A percentile compares a stretch with the other conserved stretches of the same genome.
Conservation (phyloP, 2,329 filamentous ascomycete species). For the Microsporum canis region DNA sequence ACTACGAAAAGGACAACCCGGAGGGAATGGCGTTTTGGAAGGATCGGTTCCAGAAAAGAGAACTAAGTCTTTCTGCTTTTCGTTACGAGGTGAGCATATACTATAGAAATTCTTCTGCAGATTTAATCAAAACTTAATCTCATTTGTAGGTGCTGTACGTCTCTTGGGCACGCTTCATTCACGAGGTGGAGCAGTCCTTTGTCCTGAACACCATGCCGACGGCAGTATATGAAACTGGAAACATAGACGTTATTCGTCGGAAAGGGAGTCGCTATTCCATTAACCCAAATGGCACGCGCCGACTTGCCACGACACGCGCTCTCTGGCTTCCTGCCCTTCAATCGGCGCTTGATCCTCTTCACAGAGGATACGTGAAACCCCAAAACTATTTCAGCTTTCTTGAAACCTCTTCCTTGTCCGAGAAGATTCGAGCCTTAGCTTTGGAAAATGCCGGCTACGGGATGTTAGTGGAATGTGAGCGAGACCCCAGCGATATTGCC, state of each 20-base stretch:
- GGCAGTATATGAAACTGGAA: slow-evolving; percentile 12
- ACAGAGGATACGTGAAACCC: slow-evolving; percentile 14
- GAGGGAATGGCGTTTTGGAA: slow-evolving; percentile 3
- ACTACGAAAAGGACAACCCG: neutral
- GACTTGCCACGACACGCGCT: slow-evolving; percentile 13
- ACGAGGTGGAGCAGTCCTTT: slow-evolving; percentile 1
- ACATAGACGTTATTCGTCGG: slow-evolving; percentile 11
- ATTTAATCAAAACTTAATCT: no score
- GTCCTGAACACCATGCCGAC: slow-evolving; percentile 10
- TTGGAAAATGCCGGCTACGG: slow-evolving; percentile 14
- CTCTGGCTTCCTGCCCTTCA: slow-evolving; percentile 14
- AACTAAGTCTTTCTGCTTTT: neutral
- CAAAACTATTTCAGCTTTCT: slow-evolving; percentile 14
- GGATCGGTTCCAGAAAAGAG: neutral
- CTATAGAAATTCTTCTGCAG: no score
- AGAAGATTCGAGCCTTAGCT: slow-evolving; percentile 12
- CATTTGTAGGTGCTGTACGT: neutral
- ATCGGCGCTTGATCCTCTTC: slow-evolving; percentile 13
- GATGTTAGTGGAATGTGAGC: slow-evolving; percentile 14
- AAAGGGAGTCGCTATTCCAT: slow-evolving; percentile 13
- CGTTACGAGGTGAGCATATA: neutral
- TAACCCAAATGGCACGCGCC: slow-evolving; percentile 13
- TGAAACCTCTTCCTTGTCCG: slow-evolving; percentile 12
- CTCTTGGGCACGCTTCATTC: slow-evolving; percentile 4
- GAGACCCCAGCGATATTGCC: slow-evolving; percentile 11